These are phyloP conservation scores for Emergomyces orientalis DNA, from an alignment of 2,329 filamentous ascomycete genomes.

Conservation along the genomic window DNA sequence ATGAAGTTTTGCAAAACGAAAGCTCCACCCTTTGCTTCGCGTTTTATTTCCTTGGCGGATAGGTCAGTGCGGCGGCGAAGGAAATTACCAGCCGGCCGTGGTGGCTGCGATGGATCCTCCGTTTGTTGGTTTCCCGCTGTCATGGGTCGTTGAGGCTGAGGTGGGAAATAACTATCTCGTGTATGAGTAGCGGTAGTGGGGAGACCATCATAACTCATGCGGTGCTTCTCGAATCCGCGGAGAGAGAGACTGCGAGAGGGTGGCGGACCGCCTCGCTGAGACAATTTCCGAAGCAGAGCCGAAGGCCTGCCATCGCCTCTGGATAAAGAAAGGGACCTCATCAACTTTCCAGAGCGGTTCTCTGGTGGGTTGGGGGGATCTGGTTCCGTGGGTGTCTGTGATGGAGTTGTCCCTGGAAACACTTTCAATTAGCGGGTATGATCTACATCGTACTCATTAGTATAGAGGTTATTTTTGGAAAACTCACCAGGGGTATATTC, in stretches of 20 bases:
- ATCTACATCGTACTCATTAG: neutral
- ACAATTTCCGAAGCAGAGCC: conserved; percentile 37
- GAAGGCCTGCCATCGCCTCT: conserved; percentile 43
- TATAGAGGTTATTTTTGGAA: neutral
- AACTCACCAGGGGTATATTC: conserved; percentile 65
- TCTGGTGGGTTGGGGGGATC: conserved; percentile 35
- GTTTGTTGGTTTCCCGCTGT: conserved; percentile 9
- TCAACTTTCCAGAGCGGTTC: conserved; percentile 34
- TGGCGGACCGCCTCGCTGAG: conserved; percentile 36
- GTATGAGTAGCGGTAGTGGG: conserved; percentile 21
- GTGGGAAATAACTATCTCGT: conserved; percentile 28
- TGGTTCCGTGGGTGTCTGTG: conserved; percentile 49
- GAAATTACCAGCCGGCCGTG: conserved; percentile 41
- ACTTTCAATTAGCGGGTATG: conserved; percentile 4
- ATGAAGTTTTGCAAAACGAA: conserved; percentile 48
- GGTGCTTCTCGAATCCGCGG: conserved; percentile 18
- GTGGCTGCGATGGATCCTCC: conserved; percentile 12
- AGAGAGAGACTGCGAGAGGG: conserved; percentile 30
- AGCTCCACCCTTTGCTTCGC: conserved; percentile 45
- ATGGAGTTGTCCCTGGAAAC: conserved; percentile 66
- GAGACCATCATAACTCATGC: conserved; percentile 30
- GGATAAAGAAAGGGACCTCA: conserved; percentile 54
- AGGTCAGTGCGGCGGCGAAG: conserved; percentile 62
- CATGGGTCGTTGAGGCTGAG: conserved; percentile 10
- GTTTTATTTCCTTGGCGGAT: conserved; percentile 51